Evolutionary conservation across 257 asterid species (phyloP).

Genomic region (Forsythia viridissima): DNA sequence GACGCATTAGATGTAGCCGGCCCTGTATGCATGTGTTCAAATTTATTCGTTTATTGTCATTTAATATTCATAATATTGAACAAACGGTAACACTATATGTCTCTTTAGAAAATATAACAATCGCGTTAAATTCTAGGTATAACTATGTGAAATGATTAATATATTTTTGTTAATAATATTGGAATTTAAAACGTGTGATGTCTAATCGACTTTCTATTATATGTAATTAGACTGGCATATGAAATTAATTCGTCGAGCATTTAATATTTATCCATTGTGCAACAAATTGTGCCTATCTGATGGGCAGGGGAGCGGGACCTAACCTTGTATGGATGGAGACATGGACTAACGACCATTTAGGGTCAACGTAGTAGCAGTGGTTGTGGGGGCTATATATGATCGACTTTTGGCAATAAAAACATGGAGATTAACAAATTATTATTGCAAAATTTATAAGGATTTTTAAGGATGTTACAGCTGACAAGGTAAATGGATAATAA

Average conservation of each 20-base stretch:
- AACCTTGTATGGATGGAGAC: not conserved
- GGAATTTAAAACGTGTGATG: not conserved
- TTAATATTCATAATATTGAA: not conserved
- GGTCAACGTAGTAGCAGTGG: not conserved
- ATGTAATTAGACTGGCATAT: not conserved
- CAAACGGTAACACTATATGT: not conserved
- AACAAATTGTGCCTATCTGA: not conserved
- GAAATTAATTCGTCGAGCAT: not conserved
- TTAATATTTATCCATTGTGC: not conserved
- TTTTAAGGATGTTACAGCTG: not conserved
- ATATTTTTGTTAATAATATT: not conserved
- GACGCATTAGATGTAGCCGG: conserved; percentile 18
- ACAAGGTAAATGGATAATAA: too few relatives aligned
- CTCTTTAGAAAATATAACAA: not conserved
- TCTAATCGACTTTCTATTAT: not conserved
- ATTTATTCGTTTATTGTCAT: not conserved
- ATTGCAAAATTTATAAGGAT: too few relatives aligned
- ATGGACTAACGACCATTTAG: too few relatives aligned
- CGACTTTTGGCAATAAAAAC: not conserved
- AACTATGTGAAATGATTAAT: not conserved
- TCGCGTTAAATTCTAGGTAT: too few relatives aligned
- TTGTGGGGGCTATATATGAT: not conserved
- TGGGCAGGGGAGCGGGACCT: not conserved
- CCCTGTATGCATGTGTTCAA: not conserved
- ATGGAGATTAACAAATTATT: not conserved